phyloP scores from a whole-genome alignment of 2,329 filamentous ascomycete species.

The Aspergillus hortae region DNA sequence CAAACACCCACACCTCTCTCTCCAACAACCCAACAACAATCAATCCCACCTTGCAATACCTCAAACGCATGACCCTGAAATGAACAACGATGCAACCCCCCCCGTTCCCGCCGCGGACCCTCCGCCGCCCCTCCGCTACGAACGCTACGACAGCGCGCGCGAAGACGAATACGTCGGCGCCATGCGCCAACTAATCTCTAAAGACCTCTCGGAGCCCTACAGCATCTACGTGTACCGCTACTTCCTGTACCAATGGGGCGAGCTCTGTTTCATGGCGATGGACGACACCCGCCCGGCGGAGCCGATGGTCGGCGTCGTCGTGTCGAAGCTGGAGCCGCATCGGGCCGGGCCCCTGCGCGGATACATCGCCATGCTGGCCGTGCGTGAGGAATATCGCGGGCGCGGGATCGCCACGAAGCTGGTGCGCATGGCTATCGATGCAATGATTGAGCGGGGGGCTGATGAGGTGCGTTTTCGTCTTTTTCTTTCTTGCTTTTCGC shows the following conservation, averaged over 20 bases:
- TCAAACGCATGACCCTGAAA: conserved; percentile 19
- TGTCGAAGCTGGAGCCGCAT: conserved; percentile 92
- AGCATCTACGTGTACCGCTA: conserved; percentile 99
- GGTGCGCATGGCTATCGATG: conserved; percentile 85
- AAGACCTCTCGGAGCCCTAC: conserved; percentile 95
- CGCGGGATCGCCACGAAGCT: conserved; percentile 83
- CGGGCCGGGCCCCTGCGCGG: conserved; percentile 80
- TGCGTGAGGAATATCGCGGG: conserved; percentile 73
- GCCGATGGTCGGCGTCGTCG: conserved; percentile 77
- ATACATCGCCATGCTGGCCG: conserved; percentile 99
- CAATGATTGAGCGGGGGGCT: conserved; percentile 78
- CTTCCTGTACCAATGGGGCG: conserved; percentile 95
- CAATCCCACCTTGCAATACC: conserved; percentile 4
- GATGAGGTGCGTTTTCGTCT: conserved; percentile 62
- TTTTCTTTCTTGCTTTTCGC: conserved; percentile 2
- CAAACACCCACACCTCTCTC: neutral
- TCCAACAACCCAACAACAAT: neutral
- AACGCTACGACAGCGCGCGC: conserved; percentile 57
- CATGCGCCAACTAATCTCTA: conserved; percentile 89
- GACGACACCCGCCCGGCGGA: conserved; percentile 39
- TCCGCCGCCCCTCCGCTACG: conserved; percentile 51
- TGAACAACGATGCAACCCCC: conserved; percentile 26
- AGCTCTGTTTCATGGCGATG: conserved; percentile 84
- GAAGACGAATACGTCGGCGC: conserved; percentile 71
- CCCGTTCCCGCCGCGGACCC: conserved; percentile 7